Evolutionary conservation across 139 green algal species (phyloP), one percentile per base, ranked within the genome.

Genomic region (Nannochloris sp.): DNA sequence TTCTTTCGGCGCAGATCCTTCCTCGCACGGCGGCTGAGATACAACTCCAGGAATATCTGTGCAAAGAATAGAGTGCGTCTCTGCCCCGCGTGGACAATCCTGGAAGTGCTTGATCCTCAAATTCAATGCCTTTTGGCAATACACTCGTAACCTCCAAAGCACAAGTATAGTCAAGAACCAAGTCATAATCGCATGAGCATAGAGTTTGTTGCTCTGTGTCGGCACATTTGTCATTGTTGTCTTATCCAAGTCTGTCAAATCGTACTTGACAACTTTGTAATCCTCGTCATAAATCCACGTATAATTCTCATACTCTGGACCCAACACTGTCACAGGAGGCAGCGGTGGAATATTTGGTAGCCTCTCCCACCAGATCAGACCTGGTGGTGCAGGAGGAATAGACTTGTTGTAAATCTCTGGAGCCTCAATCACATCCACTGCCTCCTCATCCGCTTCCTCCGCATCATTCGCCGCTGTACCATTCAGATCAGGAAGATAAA

Each of bases 331-430:
- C 10, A 44, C 15, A 46, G 21, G n/a, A 27, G 55, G 29, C 15
- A 61, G 25, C 9, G 29, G 55, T 24, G 75, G 71, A 5, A 71
- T 59, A 24, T 43, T 56, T 34, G 31, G 29, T 3, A 36, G 34
- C 37, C 80, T 81, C 3, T 74, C 21, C 71, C 72, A 82, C 75
- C 75, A 82, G 18, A 67, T 16, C n/a, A 82, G 64, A 7, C 75
- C 75, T 19, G 72, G 59, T 10, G 75, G 75, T 0, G 75, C 62
- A 25, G 63, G 61, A 19, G 61, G 61, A 16, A 67, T 44, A 19
- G 44, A 19, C 18, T 48, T 16, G 62, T 82, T 70, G 44, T 70
- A 75, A 19, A 78, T 69, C 15, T 79, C 46, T 43, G 75, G 70
- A 2, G 59, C 25, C 25, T 44, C 25, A 24, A 61, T 61, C 15